Evolutionary conservation across 1,284 basidiomycete genomes (phyloP).

Genomic region (Marasmius oreades): DNA sequence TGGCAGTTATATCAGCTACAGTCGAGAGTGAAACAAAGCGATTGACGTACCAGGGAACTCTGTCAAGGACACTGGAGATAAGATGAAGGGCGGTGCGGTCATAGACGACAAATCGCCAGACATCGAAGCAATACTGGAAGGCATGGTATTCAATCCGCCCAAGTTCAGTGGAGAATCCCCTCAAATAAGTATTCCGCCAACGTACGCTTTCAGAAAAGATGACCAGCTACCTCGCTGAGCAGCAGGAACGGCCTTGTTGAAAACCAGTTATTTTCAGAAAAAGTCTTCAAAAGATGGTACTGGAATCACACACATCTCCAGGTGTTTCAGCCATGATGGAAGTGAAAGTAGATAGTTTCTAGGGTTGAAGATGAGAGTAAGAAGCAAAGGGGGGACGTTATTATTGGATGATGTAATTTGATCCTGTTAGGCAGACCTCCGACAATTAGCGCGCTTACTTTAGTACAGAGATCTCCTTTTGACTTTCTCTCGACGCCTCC

Average conservation of each 20-base stretch:
- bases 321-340: conserved; percentile 35
- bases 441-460: no score
- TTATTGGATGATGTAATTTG: background rate
- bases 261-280: background rate
- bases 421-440: no score
- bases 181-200: conserved; percentile 16
- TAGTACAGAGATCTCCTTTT: no score
- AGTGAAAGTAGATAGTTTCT: background rate
- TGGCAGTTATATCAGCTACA: background rate
- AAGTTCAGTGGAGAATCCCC: background rate
- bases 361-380: conserved; percentile 1
- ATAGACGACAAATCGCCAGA: conserved; percentile 92
- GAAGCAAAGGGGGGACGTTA: background rate
- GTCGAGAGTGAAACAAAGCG: background rate
- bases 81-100: conserved; percentile 93
- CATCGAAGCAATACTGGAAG: conserved; percentile 68
- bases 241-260: conserved; percentile 68
- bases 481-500: no score
- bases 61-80: conserved; percentile 80
- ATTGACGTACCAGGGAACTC: conserved; percentile 77
- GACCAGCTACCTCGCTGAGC: conserved; percentile 76
- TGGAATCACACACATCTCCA: conserved; percentile 34
- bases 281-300: background rate
- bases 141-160: conserved; percentile 7
- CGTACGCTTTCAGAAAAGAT: conserved; percentile 79